Percentiles rank a stretch among this genome's conserved stretches.
phyloP scores from a whole-genome alignment of 371 early-diverging fungal genomes.

The Encephalitozoon intestinalis region DNA sequence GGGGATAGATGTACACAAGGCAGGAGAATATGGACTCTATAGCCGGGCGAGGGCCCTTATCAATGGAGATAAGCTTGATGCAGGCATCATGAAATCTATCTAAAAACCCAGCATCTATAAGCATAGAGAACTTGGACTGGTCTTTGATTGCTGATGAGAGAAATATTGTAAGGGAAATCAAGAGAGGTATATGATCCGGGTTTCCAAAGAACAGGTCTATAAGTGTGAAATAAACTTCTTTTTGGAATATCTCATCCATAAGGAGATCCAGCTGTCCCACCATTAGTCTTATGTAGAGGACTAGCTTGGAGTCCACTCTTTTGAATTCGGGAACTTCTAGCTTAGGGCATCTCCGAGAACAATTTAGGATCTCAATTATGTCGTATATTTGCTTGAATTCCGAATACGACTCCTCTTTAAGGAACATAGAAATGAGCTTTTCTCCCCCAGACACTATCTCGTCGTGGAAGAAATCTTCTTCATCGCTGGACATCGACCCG shows the following conservation, averaged over 20 bases:
- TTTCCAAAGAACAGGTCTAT: slow-evolving; percentile 8
- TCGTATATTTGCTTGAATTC: slow-evolving; percentile 1
- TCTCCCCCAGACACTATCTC: background rate
- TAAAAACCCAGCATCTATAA: background rate
- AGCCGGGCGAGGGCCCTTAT: background rate
- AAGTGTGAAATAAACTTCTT: background rate
- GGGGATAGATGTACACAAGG: slow-evolving; percentile 3
- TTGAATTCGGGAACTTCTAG: background rate
- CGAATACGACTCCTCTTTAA: background rate
- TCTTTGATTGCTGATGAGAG: background rate
- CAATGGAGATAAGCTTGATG: background rate
- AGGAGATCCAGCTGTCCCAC: background rate
- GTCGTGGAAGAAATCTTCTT: background rate
- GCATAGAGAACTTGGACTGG: background rate
- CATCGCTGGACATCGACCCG: slow-evolving; percentile 10
- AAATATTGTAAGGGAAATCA: background rate
- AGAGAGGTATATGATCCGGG: background rate
- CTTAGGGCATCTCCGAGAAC: slow-evolving; percentile 2
- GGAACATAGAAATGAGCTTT: background rate
- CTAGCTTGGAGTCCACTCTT: background rate
- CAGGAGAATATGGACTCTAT: background rate
- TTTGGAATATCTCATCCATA: background rate
- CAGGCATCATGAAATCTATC: background rate
- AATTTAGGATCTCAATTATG: slow-evolving; percentile 5
- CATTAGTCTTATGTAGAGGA: slow-evolving; percentile 2